Evolutionary conservation across 2,329 filamentous ascomycete genomes (phyloP), one percentile per base, ranked within the genome.

Genomic region (Aureobasidium sp.): DNA sequence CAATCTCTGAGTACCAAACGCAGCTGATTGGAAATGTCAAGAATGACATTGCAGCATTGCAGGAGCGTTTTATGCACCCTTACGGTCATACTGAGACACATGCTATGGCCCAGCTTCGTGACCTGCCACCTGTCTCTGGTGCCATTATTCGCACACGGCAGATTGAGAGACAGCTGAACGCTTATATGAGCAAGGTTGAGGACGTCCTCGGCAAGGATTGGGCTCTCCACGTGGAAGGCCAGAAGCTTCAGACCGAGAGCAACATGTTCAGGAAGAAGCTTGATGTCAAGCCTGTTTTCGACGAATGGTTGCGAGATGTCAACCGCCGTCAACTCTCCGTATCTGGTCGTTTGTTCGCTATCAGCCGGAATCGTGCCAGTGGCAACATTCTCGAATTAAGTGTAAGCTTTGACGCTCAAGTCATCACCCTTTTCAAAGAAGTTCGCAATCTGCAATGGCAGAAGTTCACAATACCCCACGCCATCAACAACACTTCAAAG

Each of bases 181-280:
- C 87, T 12, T 99, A 99, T 74, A 97, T 99, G 91, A 90, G 91
- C 72, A 97, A 97, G 74, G 93, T 99, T n/a, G 95, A 97, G 73
- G 91, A 96, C 67, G 94, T 99, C 40, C 84, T 99, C 24, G 94
- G 94, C 54, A 87, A 90, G 62, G 91, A 97, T 68, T 99, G 94
- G 94, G 87, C 89, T 60, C 80, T 97, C 63, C 95, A 99, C 70
- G 85, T 91, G 7, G 94, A 99, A 72, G 95, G 95, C 1, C 91
- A 97, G 71, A 96, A 96, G 74, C 82, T 99, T 22, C 89, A 93
- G 70, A 87, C 86, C 62, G 94, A 99, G 75, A 93, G 94, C 71
- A 89, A 89, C 66, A 82, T 96, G 69, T 99, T 99, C 79, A 88
- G 92, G 68, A 91, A 95, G 78, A 99, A 97, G 79, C 84, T 99